A percentile compares a stretch with the other conserved stretches of the same genome.
These are phyloP conservation scores for Bipolaris victoriae DNA, from an alignment of 2,329 filamentous ascomycete species.

Conservation along the genomic window DNA sequence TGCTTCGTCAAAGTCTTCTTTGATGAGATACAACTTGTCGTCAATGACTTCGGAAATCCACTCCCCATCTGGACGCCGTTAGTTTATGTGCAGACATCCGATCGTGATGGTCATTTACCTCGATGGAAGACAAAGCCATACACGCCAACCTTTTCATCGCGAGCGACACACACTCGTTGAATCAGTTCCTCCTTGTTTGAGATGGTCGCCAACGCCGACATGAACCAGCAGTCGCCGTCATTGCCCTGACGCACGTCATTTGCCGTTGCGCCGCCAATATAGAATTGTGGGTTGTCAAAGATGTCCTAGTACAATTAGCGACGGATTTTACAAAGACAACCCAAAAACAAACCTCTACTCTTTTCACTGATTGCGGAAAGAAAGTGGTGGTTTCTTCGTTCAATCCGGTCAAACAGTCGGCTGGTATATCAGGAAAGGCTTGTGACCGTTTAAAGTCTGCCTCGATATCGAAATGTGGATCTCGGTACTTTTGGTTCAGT, in stretches of 20 bases:
- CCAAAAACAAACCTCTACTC: constrained; percentile 59
- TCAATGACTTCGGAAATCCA: constrained; percentile 93
- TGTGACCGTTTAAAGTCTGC: constrained; percentile 67
- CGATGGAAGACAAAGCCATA: constrained; percentile 87
- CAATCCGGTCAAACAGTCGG: constrained; percentile 60
- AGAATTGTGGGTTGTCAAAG: constrained; percentile 78
- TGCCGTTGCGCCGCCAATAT: constrained; percentile 75
- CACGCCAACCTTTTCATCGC: constrained; percentile 75
- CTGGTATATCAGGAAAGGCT: constrained; percentile 37
- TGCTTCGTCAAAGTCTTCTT: constrained; percentile 77
- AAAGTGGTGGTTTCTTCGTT: constrained; percentile 49
- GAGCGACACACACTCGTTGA: constrained; percentile 73
- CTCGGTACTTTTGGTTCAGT: constrained; percentile 83
- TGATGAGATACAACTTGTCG: constrained; percentile 85
- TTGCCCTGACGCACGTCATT: constrained; percentile 80
- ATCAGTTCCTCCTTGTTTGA: constrained; percentile 75
- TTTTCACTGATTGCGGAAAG: constrained; percentile 74
- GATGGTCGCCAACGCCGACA: constrained; percentile 79
- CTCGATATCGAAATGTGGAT: constrained; percentile 87
- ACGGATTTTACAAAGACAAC: neutral
- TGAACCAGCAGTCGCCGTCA: constrained; percentile 85
- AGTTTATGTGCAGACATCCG: constrained; percentile 22
- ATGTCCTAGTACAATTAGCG: constrained; percentile 65
- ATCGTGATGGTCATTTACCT: constrained; percentile 47
- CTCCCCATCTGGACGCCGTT: constrained; percentile 68